Conservation (phyloP, 495 filamentous ascomycete genomes). For the Aspergillus indologenus region DNA sequence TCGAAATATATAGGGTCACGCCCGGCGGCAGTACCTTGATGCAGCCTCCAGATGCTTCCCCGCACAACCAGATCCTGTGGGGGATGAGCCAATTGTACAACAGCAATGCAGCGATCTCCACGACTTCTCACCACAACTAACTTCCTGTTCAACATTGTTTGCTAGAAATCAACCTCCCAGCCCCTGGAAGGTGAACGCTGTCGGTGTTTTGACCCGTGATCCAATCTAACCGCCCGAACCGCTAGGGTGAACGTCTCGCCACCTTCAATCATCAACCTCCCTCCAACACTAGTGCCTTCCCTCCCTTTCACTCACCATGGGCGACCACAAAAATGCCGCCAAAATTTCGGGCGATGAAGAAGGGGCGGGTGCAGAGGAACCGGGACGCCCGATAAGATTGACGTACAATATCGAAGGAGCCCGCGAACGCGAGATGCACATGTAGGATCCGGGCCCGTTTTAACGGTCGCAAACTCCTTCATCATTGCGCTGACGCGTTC, state of each 20-base stretch:
- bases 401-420: constrained; percentile 14
- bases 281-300: not conserved
- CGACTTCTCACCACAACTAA: not conserved
- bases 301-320: not conserved
- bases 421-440: constrained; percentile 11
- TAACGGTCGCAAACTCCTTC: not conserved
- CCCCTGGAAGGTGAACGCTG: too few species aligned
- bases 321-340: not conserved
- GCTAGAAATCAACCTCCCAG: not conserved
- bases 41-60: not conserved
- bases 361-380: not conserved
- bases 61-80: not conserved
- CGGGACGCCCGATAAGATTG: not conserved
- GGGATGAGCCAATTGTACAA: not conserved
- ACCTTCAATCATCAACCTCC: not conserved
- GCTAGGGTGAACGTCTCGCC: not conserved
- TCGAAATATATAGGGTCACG: not conserved
- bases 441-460: not conserved
- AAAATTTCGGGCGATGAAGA: not conserved
- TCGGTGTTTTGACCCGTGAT: too few species aligned
- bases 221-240: too few species aligned
- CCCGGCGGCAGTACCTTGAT: not conserved
- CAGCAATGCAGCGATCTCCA: not conserved
- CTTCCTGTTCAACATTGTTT: not conserved
- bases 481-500: not conserved